Base-by-base conservation (phyloP, 495 filamentous ascomycete genomes). In the Chaetomium fimeti region DNA sequence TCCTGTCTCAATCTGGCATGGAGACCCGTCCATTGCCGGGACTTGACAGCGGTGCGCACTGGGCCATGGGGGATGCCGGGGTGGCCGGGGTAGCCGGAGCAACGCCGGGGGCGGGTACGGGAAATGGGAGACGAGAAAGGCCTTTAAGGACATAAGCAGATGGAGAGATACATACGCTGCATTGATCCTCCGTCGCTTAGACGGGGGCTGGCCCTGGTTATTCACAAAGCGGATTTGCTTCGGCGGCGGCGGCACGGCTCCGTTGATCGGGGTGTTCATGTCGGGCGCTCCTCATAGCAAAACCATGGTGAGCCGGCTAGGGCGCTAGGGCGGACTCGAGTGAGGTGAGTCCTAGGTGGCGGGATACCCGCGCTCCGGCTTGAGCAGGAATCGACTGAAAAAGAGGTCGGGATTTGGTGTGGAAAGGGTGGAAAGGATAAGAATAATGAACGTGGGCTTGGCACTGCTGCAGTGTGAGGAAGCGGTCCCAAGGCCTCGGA, bases 171-270 rank as follows among this genome's bases (percentile, higher is more conserved):
- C 87, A 71, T 84, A 92, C 86, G 90, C 90, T 68, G 90, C 87
- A 77, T 88, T 91, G 72, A 93, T 89, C 73, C 90, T 84, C 73
- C 90, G 84, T 66, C 90, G 81, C 75, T 93, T 93, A 53, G 88
- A 87, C 65, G 90, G 88, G 54, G 89, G 90, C 66, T 90, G 88
- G 64, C 89, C 90, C 75, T 92, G 88, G 69, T 89, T 91, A 61
- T 89, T 87, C 66, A 93, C 88, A 74, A 92, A 92, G 67, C 90
- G 86, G 59, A 93, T 90, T 74, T 81, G 78, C 72, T 83, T 83
- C 29, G 74, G 80, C 28, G 79, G 80, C 24, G 79, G 74, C 53
- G 80, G 81, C 49, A 81, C 66, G 64, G 69, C 65, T 72, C 69
- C 72, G 64, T 76, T 79, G 61, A 77, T 73, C 62, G 78, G 71